These are phyloP conservation scores for Alliaria petiolata DNA, from an alignment of 345 rosid genomes.

Conservation along the genomic window DNA sequence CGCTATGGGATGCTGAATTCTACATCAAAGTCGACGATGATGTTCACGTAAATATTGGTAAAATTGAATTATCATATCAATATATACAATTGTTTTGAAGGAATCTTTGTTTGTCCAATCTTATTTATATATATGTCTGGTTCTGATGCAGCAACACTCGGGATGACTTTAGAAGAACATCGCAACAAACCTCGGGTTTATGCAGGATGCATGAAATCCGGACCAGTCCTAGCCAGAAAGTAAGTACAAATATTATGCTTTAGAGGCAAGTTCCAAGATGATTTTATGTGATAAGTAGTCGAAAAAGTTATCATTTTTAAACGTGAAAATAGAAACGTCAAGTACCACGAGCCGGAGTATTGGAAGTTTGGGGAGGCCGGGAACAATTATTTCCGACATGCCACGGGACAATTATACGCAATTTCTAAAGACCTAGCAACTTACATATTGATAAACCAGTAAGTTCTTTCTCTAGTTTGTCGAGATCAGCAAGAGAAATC, in stretches of 20 bases:
- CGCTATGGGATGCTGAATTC: not conserved
- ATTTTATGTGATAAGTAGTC: too few species aligned
- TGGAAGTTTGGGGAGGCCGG: not conserved
- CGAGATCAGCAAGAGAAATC: too few species aligned
- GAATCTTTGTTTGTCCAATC: not conserved
- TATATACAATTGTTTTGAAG: not conserved
- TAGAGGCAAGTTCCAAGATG: too few species aligned
- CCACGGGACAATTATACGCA: not conserved
- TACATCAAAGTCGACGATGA: conserved; percentile 33
- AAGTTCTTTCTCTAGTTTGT: not conserved
- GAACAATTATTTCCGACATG: not conserved
- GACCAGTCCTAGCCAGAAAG: not conserved
- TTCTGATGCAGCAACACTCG: not conserved
- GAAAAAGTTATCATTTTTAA: too few species aligned
- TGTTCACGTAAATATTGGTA: not conserved
- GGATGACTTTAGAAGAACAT: not conserved
- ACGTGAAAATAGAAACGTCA: not conserved
- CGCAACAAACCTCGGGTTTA: not conserved
- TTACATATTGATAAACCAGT: not conserved
- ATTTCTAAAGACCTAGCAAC: not conserved
- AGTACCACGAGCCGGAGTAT: not conserved
- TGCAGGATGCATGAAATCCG: not conserved
- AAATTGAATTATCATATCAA: not conserved
- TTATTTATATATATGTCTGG: not conserved
- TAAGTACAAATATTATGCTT: too few species aligned